Conservation (phyloP, 257 asterid genomes). For the Mentha longifolia region DNA sequence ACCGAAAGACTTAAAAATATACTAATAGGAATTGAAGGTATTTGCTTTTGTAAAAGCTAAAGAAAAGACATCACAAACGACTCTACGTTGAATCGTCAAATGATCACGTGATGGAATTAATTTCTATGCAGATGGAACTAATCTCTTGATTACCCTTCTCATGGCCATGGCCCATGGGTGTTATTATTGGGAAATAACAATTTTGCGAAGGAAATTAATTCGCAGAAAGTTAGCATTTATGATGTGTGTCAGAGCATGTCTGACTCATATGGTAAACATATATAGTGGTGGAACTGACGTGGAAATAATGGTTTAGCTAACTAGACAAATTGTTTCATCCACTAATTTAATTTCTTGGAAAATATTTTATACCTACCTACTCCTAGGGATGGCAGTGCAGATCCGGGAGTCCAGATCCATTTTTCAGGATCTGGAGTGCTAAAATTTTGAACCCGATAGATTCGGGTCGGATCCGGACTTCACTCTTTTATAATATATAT, state of each 20-base stretch:
- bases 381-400: too few relatives aligned
- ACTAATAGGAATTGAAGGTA: too few relatives aligned
- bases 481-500: too few relatives aligned
- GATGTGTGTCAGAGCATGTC: background rate
- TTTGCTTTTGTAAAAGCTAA: slow-evolving; percentile 22
- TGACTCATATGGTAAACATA: slow-evolving; percentile 14
- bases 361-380: background rate
- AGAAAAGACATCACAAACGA: background rate
- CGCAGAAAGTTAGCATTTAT: background rate
- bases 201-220: background rate
- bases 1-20: too few relatives aligned
- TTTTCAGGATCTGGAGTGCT: too few relatives aligned
- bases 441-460: too few relatives aligned
- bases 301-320: slow-evolving; percentile 23
- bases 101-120: background rate
- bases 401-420: too few relatives aligned
- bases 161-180: too few relatives aligned
- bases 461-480: too few relatives aligned
- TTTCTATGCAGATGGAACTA: too few relatives aligned
- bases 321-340: slow-evolving; percentile 34
- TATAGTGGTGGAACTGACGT: slow-evolving; percentile 31
- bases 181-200: background rate
- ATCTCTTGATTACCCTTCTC: background rate
- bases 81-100: background rate
- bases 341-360: slow-evolving; percentile 20